Percentiles rank a stretch among this genome's conserved stretches.
phyloP scores from a whole-genome alignment of 2,329 filamentous ascomycete species.

The Bertia moriformis region DNA sequence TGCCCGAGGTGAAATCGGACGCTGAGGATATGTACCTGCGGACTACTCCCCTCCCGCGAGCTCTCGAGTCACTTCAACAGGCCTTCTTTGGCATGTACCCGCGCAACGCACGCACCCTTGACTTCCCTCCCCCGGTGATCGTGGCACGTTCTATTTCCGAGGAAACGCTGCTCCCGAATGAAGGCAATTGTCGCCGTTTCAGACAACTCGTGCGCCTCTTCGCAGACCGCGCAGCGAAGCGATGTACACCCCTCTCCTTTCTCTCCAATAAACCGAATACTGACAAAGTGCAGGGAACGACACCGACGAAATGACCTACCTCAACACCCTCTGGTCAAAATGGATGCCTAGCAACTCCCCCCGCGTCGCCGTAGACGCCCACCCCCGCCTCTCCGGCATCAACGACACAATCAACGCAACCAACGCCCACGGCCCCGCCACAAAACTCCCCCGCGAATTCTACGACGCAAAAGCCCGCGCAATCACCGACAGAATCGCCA shows the following conservation, averaged over 20 bases:
- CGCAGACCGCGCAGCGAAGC: constrained; percentile 53
- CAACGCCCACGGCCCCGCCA: constrained; percentile 67
- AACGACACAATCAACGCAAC: constrained; percentile 91
- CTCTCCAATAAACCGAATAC: background rate
- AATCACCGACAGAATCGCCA: constrained; percentile 53
- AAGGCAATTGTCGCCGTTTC: constrained; percentile 59
- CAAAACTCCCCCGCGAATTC: constrained; percentile 56
- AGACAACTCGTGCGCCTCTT: constrained; percentile 56
- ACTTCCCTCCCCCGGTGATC: constrained; percentile 49
- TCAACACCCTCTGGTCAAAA: constrained; percentile 63
- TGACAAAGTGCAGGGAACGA: constrained; percentile 35
- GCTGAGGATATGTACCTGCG: constrained; percentile 31
- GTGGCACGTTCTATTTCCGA: constrained; percentile 49
- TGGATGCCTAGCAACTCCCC: constrained; percentile 66
- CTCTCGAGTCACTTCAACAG: constrained; percentile 34
- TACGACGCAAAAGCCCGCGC: constrained; percentile 52
- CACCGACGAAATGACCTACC: constrained; percentile 67
- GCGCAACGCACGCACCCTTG: background rate
- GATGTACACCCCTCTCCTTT: constrained; percentile 29
- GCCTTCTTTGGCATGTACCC: constrained; percentile 38
- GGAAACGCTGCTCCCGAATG: constrained; percentile 71
- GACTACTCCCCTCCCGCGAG: constrained; percentile 30
- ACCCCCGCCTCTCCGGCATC: constrained; percentile 73
- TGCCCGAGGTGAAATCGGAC: constrained; percentile 19
- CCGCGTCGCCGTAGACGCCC: constrained; percentile 67